phyloP scores from a whole-genome alignment of 2,329 filamentous ascomycete species.

The Elsinoe ampelina region DNA sequence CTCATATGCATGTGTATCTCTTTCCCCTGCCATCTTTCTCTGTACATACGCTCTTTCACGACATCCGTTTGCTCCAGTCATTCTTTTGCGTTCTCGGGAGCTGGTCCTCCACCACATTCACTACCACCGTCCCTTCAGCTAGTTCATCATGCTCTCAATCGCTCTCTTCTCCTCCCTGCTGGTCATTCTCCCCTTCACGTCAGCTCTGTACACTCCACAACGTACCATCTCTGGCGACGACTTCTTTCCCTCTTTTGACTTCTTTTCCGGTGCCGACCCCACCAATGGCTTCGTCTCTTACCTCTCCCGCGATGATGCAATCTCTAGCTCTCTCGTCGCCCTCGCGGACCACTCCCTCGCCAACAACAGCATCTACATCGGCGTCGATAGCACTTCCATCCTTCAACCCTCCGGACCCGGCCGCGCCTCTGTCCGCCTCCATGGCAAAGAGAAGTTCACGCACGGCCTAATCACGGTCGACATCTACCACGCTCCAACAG shows the following conservation, averaged over 20 bases:
- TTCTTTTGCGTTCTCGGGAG: background rate
- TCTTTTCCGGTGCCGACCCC: constrained; percentile 36
- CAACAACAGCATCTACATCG: constrained; percentile 31
- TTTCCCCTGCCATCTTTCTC: background rate
- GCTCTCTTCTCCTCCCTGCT: constrained; percentile 13
- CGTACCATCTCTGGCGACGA: constrained; percentile 24
- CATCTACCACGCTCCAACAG: constrained; percentile 43
- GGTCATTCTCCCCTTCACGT: constrained; percentile 12
- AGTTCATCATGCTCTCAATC: constrained; percentile 11
- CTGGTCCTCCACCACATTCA: constrained; percentile 1
- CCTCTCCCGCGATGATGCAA: constrained; percentile 22
- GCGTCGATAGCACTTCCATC: constrained; percentile 35
- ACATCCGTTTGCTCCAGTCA: background rate
- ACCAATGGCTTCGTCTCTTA: constrained; percentile 32
- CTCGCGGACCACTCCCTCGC: constrained; percentile 31
- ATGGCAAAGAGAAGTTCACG: constrained; percentile 38
- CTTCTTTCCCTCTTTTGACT: constrained; percentile 39
- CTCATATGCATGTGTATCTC: background rate
- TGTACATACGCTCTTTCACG: background rate
- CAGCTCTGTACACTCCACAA: constrained; percentile 22
- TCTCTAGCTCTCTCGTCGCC: constrained; percentile 30
- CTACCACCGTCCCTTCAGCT: background rate
- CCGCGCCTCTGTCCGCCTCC: constrained; percentile 39
- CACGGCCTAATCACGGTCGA: constrained; percentile 43
- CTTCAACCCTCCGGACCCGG: constrained; percentile 25